Percentiles rank a stretch among this genome's conserved stretches.
Conservation (phyloP, 768 basidiomycete genomes). For the Hygrophorus russula region DNA sequence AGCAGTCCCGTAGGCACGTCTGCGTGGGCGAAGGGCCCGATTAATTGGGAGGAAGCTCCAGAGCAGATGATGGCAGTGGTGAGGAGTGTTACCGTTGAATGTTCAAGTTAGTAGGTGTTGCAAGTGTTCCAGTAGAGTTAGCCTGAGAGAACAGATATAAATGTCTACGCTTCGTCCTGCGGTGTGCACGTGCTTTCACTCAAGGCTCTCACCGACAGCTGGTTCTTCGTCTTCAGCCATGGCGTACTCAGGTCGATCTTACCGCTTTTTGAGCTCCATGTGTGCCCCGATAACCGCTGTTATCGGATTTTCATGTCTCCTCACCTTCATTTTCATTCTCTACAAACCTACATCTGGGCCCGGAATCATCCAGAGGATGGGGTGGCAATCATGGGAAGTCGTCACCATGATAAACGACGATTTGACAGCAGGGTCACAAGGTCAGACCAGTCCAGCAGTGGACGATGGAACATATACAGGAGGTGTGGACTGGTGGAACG, state of each 20-base stretch:
- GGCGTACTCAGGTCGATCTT: slow-evolving; percentile 29
- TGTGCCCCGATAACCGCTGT: slow-evolving; percentile 50
- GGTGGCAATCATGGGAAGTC: slow-evolving; percentile 85
- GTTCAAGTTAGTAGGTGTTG: slow-evolving; percentile 8
- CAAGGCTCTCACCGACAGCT: slow-evolving; percentile 2
- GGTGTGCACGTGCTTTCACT: too few species aligned
- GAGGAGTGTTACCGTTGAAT: slow-evolving; percentile 26
- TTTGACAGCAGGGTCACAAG: slow-evolving; percentile 7
- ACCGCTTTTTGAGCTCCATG: slow-evolving; percentile 41
- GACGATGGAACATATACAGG: slow-evolving; percentile 13
- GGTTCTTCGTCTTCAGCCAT: slow-evolving; percentile 20
- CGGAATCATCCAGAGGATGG: slow-evolving; percentile 58
- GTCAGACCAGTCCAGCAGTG: slow-evolving; percentile 5
- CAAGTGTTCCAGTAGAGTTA: not conserved
- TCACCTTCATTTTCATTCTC: slow-evolving; percentile 70
- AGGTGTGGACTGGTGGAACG: slow-evolving; percentile 64
- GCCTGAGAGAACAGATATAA: too few species aligned
- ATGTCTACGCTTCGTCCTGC: too few species aligned
- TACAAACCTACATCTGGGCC: slow-evolving; percentile 72
- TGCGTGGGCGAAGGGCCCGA: slow-evolving; percentile 31
- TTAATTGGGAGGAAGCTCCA: slow-evolving; percentile 26
- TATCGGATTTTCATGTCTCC: slow-evolving; percentile 57
- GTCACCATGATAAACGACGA: slow-evolving; percentile 24
- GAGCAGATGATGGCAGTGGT: slow-evolving; percentile 20
- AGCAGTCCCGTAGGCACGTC: slow-evolving; percentile 28